These are phyloP conservation scores for Chaetomidium leptoderma DNA, from an alignment of 495 filamentous ascomycete genomes.

Conservation along the genomic window DNA sequence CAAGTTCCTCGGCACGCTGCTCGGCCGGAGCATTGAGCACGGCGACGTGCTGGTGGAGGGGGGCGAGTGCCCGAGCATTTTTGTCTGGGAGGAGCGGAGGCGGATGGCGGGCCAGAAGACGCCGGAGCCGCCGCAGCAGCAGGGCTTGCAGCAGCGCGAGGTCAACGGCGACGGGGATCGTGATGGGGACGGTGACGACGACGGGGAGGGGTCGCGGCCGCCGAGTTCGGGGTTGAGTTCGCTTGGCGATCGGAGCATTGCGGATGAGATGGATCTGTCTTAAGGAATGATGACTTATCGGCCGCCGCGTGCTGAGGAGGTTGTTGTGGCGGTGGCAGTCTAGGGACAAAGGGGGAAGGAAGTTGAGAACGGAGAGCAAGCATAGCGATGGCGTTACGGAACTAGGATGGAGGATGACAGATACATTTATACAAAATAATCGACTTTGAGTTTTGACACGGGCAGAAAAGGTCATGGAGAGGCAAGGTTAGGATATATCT, in stretches of 20 bases:
- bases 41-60: conserved; percentile 68
- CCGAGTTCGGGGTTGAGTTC: conserved; percentile 51
- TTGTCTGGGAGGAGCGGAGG: conserved; percentile 55
- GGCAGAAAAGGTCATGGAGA: too few species aligned
- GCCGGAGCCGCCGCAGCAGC: conserved; percentile 13
- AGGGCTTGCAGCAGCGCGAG: neutral
- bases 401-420: neutral
- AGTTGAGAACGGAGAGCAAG: neutral
- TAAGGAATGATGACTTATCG: neutral
- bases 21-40: conserved; percentile 66
- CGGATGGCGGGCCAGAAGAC: conserved; percentile 25
- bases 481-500: too few species aligned
- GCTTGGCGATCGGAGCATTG: conserved; percentile 42
- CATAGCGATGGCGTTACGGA: conserved; percentile 34
- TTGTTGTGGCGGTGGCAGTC: neutral
- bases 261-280: conserved; percentile 39
- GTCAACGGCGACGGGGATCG: conserved; percentile 16
- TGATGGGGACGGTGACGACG: conserved; percentile 15
- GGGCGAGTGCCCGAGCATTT: conserved; percentile 59
- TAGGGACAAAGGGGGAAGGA: neutral
- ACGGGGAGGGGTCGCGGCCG: conserved; percentile 38
- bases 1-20: conserved; percentile 70
- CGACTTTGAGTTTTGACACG: too few species aligned
- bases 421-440: neutral
- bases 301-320: neutral